A percentile compares a stretch with the other conserved stretches of the same genome.
Conservation (phyloP, 2,329 filamentous ascomycete genomes). For the Diaporthe nobilis region DNA sequence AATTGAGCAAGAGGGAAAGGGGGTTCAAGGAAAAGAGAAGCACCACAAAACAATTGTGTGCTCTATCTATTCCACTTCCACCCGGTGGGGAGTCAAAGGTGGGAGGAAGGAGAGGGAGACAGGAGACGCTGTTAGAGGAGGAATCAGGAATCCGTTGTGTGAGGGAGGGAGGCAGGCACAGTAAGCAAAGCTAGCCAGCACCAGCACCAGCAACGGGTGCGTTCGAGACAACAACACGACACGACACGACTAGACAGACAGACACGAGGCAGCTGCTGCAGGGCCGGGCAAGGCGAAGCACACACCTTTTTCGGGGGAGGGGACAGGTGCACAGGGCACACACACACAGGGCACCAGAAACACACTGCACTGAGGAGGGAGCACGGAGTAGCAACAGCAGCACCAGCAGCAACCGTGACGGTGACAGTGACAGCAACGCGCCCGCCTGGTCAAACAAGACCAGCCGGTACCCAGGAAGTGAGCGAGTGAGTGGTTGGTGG, state of each 20-base stretch:
- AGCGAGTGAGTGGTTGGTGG: neutral
- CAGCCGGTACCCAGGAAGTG: neutral
- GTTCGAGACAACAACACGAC: slow-evolving; percentile 23
- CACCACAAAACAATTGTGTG: slow-evolving; percentile 38
- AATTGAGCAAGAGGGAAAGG: slow-evolving; percentile 63
- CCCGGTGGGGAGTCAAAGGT: slow-evolving; percentile 26
- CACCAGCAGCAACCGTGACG: neutral
- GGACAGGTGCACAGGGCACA: neutral
- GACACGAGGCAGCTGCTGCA: slow-evolving; percentile 8
- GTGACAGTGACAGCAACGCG: neutral
- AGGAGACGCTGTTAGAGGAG: slow-evolving; percentile 1
- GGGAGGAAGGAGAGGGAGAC: slow-evolving; percentile 39
- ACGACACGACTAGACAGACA: neutral
- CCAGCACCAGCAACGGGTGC: neutral
- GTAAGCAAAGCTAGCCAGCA: slow-evolving; percentile 9
- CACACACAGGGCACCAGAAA: slow-evolving; percentile 17
- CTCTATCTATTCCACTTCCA: slow-evolving; percentile 36
- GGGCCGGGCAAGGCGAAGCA: slow-evolving; percentile 18
- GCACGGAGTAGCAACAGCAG: neutral
- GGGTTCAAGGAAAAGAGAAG: slow-evolving; percentile 44
- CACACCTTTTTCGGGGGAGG: slow-evolving; percentile 4
- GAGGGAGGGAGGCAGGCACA: slow-evolving; percentile 9
- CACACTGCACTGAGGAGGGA: neutral
- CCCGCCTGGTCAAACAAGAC: slow-evolving; percentile 5
- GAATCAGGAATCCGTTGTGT: slow-evolving; percentile 12